Base-by-base conservation (phyloP, 495 filamentous ascomycete genomes). In the Talaromyces adpressus region DNA sequence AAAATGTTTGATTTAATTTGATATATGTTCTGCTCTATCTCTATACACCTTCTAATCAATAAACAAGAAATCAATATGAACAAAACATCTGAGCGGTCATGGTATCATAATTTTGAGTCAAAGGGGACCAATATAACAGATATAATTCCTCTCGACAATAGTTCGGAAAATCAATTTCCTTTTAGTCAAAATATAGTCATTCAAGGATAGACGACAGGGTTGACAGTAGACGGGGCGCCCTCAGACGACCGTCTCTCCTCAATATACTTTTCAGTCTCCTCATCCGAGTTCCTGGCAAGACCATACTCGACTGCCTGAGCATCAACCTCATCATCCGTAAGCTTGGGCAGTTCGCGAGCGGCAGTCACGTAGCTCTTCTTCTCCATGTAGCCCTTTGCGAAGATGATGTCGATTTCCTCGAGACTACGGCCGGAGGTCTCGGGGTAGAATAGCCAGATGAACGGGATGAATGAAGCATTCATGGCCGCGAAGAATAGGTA, bases 321-420 rank as follows among this genome's bases (percentile, higher is more conserved):
- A 87, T 91, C 87, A 27, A 91, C 79, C 69, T 90, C 84, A 23
- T 82, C 78, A 1, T 85, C 82, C n/a, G 77, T 74, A 22, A 93
- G 78, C 56, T 83, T 79, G 3, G 90, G 90, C 63, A 95, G 73
- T 58, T 93, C 84, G 65, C 86, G 73, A 14, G 87, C 79, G 0
- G 89, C 91, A 62, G 74, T 77, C 34, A 95, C 89, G 62, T 91
- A 92, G 57, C 81, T 85, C 7, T 90, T 92, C 3, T 89, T 86
- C 73, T 93, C 91, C 29, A 75, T 72, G 67, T 85, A 84, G 3
- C 89, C 90, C 81, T 93, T 92, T 67, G 89, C 87, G 63, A 91
- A 91, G 72, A 90, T 88, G 59, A 92, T 79, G 71, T 93, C 91
- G 60, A 92, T 91, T 69, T 92, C 89, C 69, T 93, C 90, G 20